A percentile compares a stretch with the other conserved stretches of the same genome.
These are phyloP conservation scores for Epichloe gansuensis DNA, from an alignment of 2,329 filamentous ascomycete species.

Conservation along the genomic window DNA sequence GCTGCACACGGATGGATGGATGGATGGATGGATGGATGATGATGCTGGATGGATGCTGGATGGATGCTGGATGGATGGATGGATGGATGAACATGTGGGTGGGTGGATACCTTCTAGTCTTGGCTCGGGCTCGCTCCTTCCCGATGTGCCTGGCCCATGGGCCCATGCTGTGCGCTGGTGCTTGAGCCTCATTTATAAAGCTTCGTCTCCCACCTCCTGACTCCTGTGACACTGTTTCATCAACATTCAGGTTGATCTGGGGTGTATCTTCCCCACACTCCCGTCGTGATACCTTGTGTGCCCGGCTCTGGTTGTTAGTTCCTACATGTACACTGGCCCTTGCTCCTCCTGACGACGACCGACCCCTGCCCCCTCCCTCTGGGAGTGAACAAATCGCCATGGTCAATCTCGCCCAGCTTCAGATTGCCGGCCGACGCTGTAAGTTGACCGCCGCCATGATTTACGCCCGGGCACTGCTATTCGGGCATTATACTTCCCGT, in stretches of 20 bases:
- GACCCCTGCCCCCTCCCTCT: neutral
- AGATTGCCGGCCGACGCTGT: slow-evolving; percentile 2
- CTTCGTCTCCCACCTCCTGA: neutral
- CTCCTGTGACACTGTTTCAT: neutral
- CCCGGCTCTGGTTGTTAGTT: neutral
- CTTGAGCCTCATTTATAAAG: neutral
- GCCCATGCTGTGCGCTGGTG: neutral
- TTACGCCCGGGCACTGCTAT: neutral
- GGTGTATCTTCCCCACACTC: neutral
- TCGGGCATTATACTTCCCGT: neutral
- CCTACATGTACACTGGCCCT: neutral
- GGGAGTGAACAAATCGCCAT: neutral
- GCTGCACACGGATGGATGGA: too few species aligned
- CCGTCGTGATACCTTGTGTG: neutral
- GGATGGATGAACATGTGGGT: neutral
- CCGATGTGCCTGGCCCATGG: neutral
- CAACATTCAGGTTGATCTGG: neutral
- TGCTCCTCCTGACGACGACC: neutral
- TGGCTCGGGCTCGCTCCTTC: neutral
- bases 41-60: neutral
- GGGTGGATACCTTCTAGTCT: neutral
- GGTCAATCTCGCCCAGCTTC: slow-evolving; percentile 1
- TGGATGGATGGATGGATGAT: neutral
- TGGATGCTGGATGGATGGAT: neutral
- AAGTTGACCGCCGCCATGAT: neutral